Percentiles rank a stretch among this genome's conserved stretches.
Evolutionary conservation across 331 rosid genomes (phyloP).

Genomic region (Saraca asoca): DNA sequence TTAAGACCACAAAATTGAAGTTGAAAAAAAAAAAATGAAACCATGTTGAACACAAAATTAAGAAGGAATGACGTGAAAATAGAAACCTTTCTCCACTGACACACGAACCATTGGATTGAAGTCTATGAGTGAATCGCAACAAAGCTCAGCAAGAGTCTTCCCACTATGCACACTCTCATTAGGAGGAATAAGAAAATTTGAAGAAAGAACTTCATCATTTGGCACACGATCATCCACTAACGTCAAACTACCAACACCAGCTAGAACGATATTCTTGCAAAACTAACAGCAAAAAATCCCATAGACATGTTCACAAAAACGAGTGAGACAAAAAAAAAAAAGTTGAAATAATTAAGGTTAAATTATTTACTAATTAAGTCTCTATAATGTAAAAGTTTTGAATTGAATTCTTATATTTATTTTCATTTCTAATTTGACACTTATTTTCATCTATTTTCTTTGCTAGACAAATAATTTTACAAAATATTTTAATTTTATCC

Average conservation of each 20-base stretch:
- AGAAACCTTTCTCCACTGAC: constrained; percentile 73
- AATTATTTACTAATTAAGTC: no score
- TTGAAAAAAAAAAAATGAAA: background rate
- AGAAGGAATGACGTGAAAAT: background rate
- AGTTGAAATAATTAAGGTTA: no score
- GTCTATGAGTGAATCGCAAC: constrained; percentile 87
- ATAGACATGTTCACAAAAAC: background rate
- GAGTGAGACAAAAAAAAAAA: background rate
- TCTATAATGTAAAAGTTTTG: no score
- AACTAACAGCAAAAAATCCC: constrained; percentile 51
- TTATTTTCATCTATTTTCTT: no score
- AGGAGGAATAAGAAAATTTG: constrained; percentile 78
- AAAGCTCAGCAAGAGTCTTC: constrained; percentile 79
- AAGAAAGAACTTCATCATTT: constrained; percentile 58
- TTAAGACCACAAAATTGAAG: background rate
- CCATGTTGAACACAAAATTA: constrained; percentile 10
- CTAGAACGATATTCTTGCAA: constrained; percentile 93
- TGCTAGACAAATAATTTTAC: no score
- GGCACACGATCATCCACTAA: constrained; percentile 77
- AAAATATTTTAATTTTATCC: no score
- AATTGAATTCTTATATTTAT: no score
- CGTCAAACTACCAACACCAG: constrained; percentile 97
- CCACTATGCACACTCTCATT: constrained; percentile 69
- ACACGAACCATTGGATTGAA: constrained; percentile 97
- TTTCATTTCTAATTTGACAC: no score